Conservation (phyloP, 176 grass and related monocot genomes). For the Cenchrus fungigraminus region DNA sequence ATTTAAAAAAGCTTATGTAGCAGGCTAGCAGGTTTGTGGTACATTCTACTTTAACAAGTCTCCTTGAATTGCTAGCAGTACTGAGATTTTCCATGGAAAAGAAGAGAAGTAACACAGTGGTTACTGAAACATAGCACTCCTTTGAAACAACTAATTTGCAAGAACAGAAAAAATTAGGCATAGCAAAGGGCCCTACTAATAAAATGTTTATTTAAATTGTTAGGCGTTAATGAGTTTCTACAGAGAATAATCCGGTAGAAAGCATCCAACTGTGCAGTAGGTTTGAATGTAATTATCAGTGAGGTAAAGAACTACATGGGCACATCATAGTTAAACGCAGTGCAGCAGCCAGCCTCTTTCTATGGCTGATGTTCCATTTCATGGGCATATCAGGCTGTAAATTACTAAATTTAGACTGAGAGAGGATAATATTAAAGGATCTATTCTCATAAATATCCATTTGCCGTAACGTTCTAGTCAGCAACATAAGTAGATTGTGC, state of each 20-base stretch:
- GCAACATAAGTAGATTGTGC: slow-evolving; percentile 1
- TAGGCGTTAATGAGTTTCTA: not conserved
- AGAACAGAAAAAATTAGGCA: not conserved
- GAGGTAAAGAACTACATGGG: not conserved
- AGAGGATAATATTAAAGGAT: not conserved
- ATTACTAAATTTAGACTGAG: not conserved
- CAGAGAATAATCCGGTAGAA: not conserved
- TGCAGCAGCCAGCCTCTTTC: not conserved
- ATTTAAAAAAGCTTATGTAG: not conserved
- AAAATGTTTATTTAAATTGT: not conserved
- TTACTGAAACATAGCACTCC: not conserved
- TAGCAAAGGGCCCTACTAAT: not conserved
- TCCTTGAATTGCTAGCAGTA: not conserved
- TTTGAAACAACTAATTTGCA: slow-evolving; percentile 4
- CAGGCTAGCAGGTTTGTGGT: not conserved
- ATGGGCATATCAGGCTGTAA: not conserved
- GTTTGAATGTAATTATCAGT: not conserved
- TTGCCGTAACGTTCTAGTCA: not conserved
- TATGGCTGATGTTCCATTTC: not conserved
- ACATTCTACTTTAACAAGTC: not conserved
- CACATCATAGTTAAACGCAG: not conserved
- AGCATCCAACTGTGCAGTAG: slow-evolving; percentile 2
- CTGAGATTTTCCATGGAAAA: not conserved
- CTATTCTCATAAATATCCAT: slow-evolving; percentile 3
- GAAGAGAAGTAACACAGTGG: not conserved